These are phyloP conservation scores for Claviceps maximensis DNA, from an alignment of 2,329 filamentous ascomycete species.

Conservation along the genomic window DNA sequence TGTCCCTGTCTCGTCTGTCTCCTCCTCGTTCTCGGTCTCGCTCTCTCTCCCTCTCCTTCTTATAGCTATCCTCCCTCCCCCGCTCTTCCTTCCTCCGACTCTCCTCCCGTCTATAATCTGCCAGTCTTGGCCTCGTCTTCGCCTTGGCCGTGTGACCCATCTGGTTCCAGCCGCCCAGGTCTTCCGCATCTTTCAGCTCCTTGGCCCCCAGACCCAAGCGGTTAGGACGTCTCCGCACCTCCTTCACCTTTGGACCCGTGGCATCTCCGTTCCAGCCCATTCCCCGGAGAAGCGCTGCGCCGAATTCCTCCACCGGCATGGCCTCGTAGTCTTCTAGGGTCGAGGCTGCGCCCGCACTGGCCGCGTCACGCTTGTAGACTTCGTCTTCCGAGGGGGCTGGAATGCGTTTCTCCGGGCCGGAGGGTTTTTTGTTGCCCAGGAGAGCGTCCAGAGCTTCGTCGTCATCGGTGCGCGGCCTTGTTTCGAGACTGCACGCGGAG, in stretches of 20 bases:
- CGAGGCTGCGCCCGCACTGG: slow-evolving; percentile 58
- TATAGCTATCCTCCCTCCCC: slow-evolving; percentile 32
- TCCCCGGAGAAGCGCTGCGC: slow-evolving; percentile 73
- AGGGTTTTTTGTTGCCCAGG: slow-evolving; percentile 35
- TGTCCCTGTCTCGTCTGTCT: slow-evolving; percentile 18
- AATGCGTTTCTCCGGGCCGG: slow-evolving; percentile 35
- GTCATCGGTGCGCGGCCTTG: slow-evolving; percentile 18
- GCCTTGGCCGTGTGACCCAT: slow-evolving; percentile 38
- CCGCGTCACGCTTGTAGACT: slow-evolving; percentile 57
- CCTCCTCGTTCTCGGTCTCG: slow-evolving; percentile 26
- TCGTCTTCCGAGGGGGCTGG: slow-evolving; percentile 43
- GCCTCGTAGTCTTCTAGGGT: slow-evolving; percentile 75
- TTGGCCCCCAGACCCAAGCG: slow-evolving; percentile 83
- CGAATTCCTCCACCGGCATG: slow-evolving; percentile 89
- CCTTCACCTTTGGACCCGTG: slow-evolving; percentile 39
- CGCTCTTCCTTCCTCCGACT: slow-evolving; percentile 30
- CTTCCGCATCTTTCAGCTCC: slow-evolving; percentile 56
- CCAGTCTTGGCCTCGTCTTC: slow-evolving; percentile 26
- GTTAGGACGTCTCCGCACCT: slow-evolving; percentile 61
- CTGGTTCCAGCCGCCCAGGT: slow-evolving; percentile 71
- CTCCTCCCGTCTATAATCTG: slow-evolving; percentile 35
- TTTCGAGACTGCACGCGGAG: background rate
- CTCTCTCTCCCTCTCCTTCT: slow-evolving; percentile 32
- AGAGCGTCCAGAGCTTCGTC: slow-evolving; percentile 54
- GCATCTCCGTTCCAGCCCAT: slow-evolving; percentile 85